Evolutionary conservation across 176 grass and related monocot species (phyloP), one percentile per base, ranked within the genome.

Genomic region (Tillandsia fasciculata): DNA sequence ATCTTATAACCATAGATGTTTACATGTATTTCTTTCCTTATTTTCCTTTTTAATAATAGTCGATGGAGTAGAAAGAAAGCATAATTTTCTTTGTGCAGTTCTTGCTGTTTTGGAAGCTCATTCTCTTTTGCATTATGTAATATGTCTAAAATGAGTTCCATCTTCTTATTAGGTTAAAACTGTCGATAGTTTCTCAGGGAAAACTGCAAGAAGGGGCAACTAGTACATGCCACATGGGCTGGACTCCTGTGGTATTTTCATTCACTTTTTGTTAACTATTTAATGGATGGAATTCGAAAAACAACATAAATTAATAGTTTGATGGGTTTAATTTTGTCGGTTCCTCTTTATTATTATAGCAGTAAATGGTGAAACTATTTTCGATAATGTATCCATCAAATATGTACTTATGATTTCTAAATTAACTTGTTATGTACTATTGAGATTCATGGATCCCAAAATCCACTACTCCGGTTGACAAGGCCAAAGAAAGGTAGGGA

Each of bases 401-500:
- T 15, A 59, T 59, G 2, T 22, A 8, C 26, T 26, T 50, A 18
- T 54, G 54, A 8, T 67, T 51, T 69, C 65, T 5, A 77, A 64
- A 75, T 75, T 9, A n/a, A 27, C 64, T 50, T 64, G 78, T 70
- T 67, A 96, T 88, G 92, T 96, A 96, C 69, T 96, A 96, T 85
- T 96, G 66, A 87, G 92, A 78, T 96, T 96, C 81, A 96, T 96
- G 88, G 92, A 96, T 67, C 92, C 92, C n/a, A 85, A 87, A 80
- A 96, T 59, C 86, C 20, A 83, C 54, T 76, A 68, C 78, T 15
- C 87, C 92, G 81, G 92, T 96, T 83, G 92, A 90, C 67, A 84
- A 86, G 70, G 88, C 82, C 29, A 96, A 96, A 86, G 92, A 96
- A 83, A 92, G 88, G 92, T 96, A 12, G 50, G 58, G 52, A 80